Conservation (phyloP, 192 early-diverging fungal species). For the Backusella australiensis region DNA sequence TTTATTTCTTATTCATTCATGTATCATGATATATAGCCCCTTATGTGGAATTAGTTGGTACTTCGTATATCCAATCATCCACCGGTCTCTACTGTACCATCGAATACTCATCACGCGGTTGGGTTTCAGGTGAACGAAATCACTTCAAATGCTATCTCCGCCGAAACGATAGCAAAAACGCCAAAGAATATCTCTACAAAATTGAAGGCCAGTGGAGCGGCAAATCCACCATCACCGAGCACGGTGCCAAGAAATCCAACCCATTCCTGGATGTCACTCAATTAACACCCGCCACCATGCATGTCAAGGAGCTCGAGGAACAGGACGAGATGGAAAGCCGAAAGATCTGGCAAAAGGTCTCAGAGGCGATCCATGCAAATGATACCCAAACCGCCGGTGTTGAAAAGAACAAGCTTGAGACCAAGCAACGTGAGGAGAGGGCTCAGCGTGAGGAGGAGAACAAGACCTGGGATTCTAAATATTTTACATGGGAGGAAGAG, state of each 20-base stretch:
- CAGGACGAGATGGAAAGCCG: constrained; percentile 63
- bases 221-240: constrained; percentile 52
- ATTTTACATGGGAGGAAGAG: constrained; percentile 22
- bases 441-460: constrained; percentile 54
- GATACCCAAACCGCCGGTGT: constrained; percentile 61
- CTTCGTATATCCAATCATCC: constrained; percentile 59
- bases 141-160: constrained; percentile 60
- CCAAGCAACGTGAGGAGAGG: constrained; percentile 55
- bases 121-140: constrained; percentile 75
- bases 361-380: constrained; percentile 58
- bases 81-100: constrained; percentile 47
- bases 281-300: constrained; percentile 46
- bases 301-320: constrained; percentile 55
- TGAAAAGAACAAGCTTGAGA: constrained; percentile 65
- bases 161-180: constrained; percentile 17
- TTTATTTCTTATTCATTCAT: background rate
- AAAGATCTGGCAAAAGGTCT: constrained; percentile 64
- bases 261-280: constrained; percentile 60
- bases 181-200: constrained; percentile 32
- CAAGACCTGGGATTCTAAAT: constrained; percentile 16
- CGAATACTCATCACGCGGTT: constrained; percentile 67
- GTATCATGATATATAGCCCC: constrained; percentile 7
- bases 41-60: constrained; percentile 40
- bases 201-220: constrained; percentile 62
- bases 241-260: constrained; percentile 44